Evolutionary conservation across 164 flowering plant species (phyloP).

Genomic region (Chimonanthus praecox): DNA sequence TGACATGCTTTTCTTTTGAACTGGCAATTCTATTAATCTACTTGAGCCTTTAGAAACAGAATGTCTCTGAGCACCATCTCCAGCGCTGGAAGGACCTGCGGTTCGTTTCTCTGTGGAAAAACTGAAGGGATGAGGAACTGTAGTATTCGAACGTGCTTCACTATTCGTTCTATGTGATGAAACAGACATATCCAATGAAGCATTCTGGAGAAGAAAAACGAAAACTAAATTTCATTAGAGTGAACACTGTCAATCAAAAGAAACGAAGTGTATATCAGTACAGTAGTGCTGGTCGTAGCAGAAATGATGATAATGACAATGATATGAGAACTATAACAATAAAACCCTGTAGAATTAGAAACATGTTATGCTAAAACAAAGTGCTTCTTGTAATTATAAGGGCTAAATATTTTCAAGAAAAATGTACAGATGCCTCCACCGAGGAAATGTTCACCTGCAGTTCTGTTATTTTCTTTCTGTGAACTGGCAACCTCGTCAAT

Average conservation of each 20-base stretch:
- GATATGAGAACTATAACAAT: no score
- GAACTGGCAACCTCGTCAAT: not conserved
- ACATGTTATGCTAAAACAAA: not conserved
- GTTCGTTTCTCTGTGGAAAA: not conserved
- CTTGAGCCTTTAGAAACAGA: constrained; percentile 1
- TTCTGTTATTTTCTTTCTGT: not conserved
- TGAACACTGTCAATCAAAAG: not conserved
- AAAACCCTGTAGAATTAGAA: no score
- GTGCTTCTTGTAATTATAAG: not conserved
- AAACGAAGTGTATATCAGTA: not conserved
- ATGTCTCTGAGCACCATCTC: not conserved
- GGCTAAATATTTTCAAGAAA: not conserved
- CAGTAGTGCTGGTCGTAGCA: not conserved
- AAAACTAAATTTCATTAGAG: not conserved
- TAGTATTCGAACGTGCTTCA: constrained; percentile 1
- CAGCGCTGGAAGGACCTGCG: not conserved
- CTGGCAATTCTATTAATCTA: not conserved
- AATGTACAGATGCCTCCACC: not conserved
- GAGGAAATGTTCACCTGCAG: not conserved
- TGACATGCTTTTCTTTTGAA: not conserved
- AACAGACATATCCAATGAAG: not conserved
- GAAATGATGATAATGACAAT: no score
- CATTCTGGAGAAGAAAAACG: not conserved
- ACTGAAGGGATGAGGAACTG: not conserved
- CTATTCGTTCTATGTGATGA: constrained; percentile 1